Evolutionary conservation across 805 yeast genomes (phyloP), one percentile per base, ranked within the genome.

Genomic region (Grigorovia transvaalensis): DNA sequence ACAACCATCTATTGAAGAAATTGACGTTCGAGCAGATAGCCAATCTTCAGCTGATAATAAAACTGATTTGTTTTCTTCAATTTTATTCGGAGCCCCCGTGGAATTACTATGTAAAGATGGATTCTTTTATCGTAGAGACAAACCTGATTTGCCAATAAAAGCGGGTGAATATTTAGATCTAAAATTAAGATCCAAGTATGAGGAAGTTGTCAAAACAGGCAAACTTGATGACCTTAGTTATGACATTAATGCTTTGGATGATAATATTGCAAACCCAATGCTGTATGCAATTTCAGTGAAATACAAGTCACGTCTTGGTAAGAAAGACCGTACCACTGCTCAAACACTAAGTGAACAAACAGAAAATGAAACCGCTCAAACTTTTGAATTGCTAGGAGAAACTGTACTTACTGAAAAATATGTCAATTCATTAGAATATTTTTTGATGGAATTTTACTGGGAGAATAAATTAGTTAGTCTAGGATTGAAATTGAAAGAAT

Each of bases 381-480:
- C 69, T 0, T 63, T 57, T 50, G 48, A 54, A 15, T 56, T 66
- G 9, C 50, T 67, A 45, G 56, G 63, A 45, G 57, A 59, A 17
- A 64, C 63, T 2, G 64, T 63, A 1, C 51, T 67, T 42, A 67
- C 70, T 1, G 70, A 67, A 53, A 62, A 57, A 45, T 67, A 66
- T 52, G 68, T 67, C 29, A 67, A 67, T 48, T 62, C 67, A 13
- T 53, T 67, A 38, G 70, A 66, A 53, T 67, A 66, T 51, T 67
- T 67, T 48, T 53, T 66, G 17, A 63, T 67, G 70, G 71, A 67
- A 50, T 67, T 67, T 47, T 56, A 65, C 38, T 67, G 71, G 71
- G 71, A 67, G 49, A 67, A 67, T 56, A 64, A 59, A 41, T 51
- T 67, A 33, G 67, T 67, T 43, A 61, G 61, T 1, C 50, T 65